phyloP scores from a whole-genome alignment of 768 basidiomycete species.

The Lentinula boryana region DNA sequence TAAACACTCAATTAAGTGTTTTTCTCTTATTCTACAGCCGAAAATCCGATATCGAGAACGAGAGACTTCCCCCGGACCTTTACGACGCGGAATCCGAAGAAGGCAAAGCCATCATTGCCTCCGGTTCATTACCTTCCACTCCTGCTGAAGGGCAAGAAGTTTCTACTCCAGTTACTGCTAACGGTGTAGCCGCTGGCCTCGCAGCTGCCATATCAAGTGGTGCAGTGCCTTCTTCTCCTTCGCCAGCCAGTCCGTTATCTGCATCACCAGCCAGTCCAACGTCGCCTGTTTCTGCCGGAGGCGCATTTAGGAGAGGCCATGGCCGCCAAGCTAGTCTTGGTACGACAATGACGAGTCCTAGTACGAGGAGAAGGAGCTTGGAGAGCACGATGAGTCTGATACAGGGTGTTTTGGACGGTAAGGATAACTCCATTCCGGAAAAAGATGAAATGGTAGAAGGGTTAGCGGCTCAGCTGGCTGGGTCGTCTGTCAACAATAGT shows the following conservation, averaged over 20 bases:
- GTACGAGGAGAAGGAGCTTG: slow-evolving; percentile 83
- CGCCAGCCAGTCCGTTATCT: slow-evolving; percentile 9
- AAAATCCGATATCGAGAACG: slow-evolving; percentile 98
- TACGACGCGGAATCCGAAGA: slow-evolving; percentile 76
- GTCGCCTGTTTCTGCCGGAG: slow-evolving; percentile 39
- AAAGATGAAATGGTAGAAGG: slow-evolving; percentile 31
- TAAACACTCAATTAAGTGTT: background rate
- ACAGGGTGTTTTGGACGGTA: slow-evolving; percentile 86
- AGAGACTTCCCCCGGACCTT: slow-evolving; percentile 93
- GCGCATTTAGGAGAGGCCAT: slow-evolving; percentile 62
- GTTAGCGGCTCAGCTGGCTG: slow-evolving; percentile 28
- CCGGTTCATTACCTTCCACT: slow-evolving; percentile 45
- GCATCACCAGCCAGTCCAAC: slow-evolving; percentile 18
- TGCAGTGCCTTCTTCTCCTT: slow-evolving; percentile 20
- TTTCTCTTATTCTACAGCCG: slow-evolving; percentile 43
- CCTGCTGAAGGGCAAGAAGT: slow-evolving; percentile 41
- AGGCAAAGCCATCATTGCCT: slow-evolving; percentile 54
- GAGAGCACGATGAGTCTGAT: slow-evolving; percentile 96
- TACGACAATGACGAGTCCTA: slow-evolving; percentile 93
- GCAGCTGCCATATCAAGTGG: slow-evolving; percentile 31
- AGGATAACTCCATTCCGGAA: slow-evolving; percentile 29
- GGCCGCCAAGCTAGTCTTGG: slow-evolving; percentile 79
- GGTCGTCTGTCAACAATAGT: slow-evolving; percentile 12
- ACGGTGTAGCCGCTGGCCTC: slow-evolving; percentile 39
- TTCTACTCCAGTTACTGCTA: slow-evolving; percentile 38